These are phyloP conservation scores for Polytrichum commune DNA, from an alignment of 225 moss, liverwort and hornwort genomes.

Conservation along the genomic window DNA sequence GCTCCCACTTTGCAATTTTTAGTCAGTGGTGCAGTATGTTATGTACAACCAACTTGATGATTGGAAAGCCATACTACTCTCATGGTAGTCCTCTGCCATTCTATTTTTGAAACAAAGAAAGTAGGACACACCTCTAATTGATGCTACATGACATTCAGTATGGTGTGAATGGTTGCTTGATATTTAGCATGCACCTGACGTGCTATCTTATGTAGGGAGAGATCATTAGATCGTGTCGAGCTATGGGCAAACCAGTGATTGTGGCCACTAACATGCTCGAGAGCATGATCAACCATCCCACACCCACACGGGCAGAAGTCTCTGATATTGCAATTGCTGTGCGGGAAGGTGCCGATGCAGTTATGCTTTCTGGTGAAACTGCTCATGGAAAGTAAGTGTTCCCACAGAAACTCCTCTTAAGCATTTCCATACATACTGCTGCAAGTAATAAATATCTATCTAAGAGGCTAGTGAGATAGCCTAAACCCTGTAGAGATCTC, in stretches of 20 bases:
- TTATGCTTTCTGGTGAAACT: conserved; percentile 90
- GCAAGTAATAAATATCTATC: too few relatives aligned
- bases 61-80: too few relatives aligned
- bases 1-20: too few relatives aligned
- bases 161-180: not conserved
- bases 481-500: too few relatives aligned
- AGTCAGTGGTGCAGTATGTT: too few relatives aligned
- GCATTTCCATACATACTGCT: too few relatives aligned
- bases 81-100: too few relatives aligned
- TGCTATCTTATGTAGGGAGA: conserved; percentile 39
- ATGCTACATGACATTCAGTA: conserved; percentile 1
- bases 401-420: too few relatives aligned
- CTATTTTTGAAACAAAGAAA: too few relatives aligned
- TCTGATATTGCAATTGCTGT: conserved; percentile 88
- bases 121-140: not conserved
- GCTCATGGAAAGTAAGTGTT: conserved; percentile 93
- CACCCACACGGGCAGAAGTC: conserved; percentile 83
- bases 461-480: too few relatives aligned
- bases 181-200: not conserved
- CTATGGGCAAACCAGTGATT: conserved; percentile 86
- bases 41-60: too few relatives aligned
- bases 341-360: conserved; percentile 73
- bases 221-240: conserved; percentile 71
- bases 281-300: conserved; percentile 91
- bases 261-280: conserved; percentile 91